Percentiles rank a stretch among this genome's conserved stretches.
Conservation (phyloP, 2,329 filamentous ascomycete species). For the Pseudogymnoascus sp. region DNA sequence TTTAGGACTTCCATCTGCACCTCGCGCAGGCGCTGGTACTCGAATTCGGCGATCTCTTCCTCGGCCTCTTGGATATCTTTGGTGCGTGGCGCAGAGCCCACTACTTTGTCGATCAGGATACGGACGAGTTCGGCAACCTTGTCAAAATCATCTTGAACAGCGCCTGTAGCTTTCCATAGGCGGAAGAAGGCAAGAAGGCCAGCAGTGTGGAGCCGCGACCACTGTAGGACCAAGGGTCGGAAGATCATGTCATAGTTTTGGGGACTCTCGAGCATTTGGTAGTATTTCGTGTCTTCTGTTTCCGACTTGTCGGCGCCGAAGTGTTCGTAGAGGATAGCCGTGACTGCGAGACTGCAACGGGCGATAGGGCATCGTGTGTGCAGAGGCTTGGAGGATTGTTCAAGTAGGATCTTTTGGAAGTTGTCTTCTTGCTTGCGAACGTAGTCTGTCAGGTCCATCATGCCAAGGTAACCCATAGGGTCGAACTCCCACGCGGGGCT, state of each 20-base stretch:
- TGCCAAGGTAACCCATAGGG: conserved; percentile 76
- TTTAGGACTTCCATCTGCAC: conserved; percentile 91
- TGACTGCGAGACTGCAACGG: conserved; percentile 77
- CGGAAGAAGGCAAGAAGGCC: conserved; percentile 82
- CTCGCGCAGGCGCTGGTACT: conserved; percentile 68
- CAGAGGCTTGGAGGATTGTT: conserved; percentile 68
- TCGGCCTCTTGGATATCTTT: conserved; percentile 83
- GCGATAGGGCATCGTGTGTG: conserved; percentile 79
- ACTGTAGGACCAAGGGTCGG: conserved; percentile 80
- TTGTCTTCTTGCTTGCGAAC: conserved; percentile 85
- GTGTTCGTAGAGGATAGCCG: conserved; percentile 83
- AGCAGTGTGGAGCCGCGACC: conserved; percentile 82
- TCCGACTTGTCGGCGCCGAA: conserved; percentile 88
- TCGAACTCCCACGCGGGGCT: conserved; percentile 81
- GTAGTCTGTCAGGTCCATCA: conserved; percentile 97
- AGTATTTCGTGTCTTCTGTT: conserved; percentile 67
- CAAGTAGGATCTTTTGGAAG: conserved; percentile 84
- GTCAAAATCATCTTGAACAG: conserved; percentile 77
- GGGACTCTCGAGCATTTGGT: conserved; percentile 63
- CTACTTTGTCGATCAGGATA: conserved; percentile 81
- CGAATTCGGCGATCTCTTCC: conserved; percentile 78
- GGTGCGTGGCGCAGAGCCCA: conserved; percentile 71
- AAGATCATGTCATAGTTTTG: conserved; percentile 81
- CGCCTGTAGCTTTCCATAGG: conserved; percentile 84
- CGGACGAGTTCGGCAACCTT: conserved; percentile 88